phyloP scores from a whole-genome alignment of 805 yeast species.

The Starmerella vitae region DNA sequence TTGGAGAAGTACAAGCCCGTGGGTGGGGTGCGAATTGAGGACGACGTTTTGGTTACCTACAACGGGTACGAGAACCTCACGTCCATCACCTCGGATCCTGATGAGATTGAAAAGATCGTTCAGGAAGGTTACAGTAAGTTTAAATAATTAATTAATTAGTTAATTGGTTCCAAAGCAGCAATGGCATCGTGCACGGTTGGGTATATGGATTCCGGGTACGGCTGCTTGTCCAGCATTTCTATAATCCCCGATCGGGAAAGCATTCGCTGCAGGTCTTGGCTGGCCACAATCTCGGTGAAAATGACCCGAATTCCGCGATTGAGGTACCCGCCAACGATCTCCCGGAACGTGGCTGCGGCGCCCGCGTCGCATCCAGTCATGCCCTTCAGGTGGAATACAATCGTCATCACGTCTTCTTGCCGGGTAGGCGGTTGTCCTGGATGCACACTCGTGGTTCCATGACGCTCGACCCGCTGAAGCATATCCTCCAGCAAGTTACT shows the following conservation, averaged over 20 bases:
- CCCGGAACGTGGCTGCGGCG: conserved; percentile 58
- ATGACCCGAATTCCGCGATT: conserved; percentile 44
- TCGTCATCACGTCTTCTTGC: conserved; percentile 36
- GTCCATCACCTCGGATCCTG: conserved; percentile 70
- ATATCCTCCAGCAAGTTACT: conserved; percentile 60
- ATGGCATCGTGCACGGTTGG: conserved; percentile 47
- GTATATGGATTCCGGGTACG: conserved; percentile 28
- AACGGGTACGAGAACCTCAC: conserved; percentile 74
- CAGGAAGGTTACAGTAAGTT: conserved; percentile 47
- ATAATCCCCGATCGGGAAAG: conserved; percentile 45
- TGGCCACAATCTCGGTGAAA: conserved; percentile 47
- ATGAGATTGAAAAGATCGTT: conserved; percentile 66
- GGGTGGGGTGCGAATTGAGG: conserved; percentile 98
- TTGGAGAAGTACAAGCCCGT: conserved; percentile 68
- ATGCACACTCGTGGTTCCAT: conserved; percentile 61
- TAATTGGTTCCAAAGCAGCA: background rate
- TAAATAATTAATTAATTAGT: no score
- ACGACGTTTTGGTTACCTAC: conserved; percentile 68
- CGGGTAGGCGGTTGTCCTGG: conserved; percentile 50
- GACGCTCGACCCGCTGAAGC: conserved; percentile 54
- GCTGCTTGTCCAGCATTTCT: conserved; percentile 27
- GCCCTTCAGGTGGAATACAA: conserved; percentile 69
- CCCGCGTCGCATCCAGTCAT: conserved; percentile 71
- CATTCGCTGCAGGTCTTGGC: conserved; percentile 35
- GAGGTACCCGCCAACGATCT: conserved; percentile 43